phyloP scores from a whole-genome alignment of 805 yeast species.

The Pichia californica region DNA sequence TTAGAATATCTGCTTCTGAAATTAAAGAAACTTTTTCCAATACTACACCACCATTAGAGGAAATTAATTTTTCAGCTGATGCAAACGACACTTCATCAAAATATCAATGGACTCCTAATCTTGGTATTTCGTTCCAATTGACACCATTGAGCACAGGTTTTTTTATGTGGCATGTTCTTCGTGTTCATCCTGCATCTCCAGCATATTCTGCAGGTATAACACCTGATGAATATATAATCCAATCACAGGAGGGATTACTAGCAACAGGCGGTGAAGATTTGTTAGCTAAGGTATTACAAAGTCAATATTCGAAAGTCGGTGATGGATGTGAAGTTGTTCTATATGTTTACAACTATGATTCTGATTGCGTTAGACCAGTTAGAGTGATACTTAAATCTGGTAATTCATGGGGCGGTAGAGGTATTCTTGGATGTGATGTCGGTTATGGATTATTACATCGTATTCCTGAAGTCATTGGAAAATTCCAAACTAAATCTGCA shows the following conservation, averaged over 20 bases:
- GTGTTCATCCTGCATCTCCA: constrained; percentile 68
- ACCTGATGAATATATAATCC: constrained; percentile 85
- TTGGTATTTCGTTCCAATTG: constrained; percentile 72
- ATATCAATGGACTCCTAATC: constrained; percentile 19
- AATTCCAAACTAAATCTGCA: constrained; percentile 17
- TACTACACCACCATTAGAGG: constrained; percentile 20
- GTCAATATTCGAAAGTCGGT: constrained; percentile 35
- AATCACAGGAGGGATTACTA: constrained; percentile 78
- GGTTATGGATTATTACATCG: constrained; percentile 84
- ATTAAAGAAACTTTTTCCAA: constrained; percentile 10
- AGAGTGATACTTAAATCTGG: constrained; percentile 64
- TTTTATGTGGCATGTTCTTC: constrained; percentile 80
- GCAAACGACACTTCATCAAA: neutral
- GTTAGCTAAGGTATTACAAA: constrained; percentile 58
- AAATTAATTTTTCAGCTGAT: constrained; percentile 20
- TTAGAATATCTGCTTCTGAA: constrained; percentile 28
- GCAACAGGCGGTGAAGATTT: constrained; percentile 84
- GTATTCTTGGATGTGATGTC: constrained; percentile 87
- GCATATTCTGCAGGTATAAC: constrained; percentile 78
- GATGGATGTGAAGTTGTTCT: constrained; percentile 33
- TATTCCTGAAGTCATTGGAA: constrained; percentile 56
- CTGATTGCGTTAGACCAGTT: constrained; percentile 71
- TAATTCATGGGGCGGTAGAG: constrained; percentile 77
- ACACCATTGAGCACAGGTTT: constrained; percentile 71
- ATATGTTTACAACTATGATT: constrained; percentile 83